Evolutionary conservation across 768 basidiomycete genomes (phyloP), one percentile per base, ranked within the genome.

Genomic region (Amanita molliuscula): DNA sequence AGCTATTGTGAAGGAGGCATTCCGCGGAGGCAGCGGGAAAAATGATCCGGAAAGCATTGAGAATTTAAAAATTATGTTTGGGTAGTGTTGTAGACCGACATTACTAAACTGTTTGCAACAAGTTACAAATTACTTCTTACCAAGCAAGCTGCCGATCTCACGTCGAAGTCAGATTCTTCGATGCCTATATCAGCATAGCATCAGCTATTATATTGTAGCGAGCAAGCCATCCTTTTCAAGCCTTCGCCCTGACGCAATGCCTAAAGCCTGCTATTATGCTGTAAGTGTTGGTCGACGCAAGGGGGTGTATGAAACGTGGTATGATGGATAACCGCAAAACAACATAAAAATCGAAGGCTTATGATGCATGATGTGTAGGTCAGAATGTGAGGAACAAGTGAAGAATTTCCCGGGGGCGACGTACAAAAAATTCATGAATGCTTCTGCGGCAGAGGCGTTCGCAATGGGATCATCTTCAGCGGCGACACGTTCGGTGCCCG

Each of bases 1-100:
- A 0, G 88, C 88, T 3, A 87, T 95, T 43, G 76, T 93, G 18
- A 86, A 82, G 56, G 87, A 88, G 60, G 89, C 90, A 1, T 87
- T 93, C 59, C 76, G 80, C 21, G 81, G 81, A 42, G 76, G 35
- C n/a, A 65, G 50, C 59, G 60, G 15, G 1, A 74, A 72, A 44
- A 61, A 71, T 3, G 81, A 84, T 55, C 73, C 80, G 1, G 85
- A 88, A 60, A 85, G 85, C 53, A 65, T 91, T 5, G 81, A 89
- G 58, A 90, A 93, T 59, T 66, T 93, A 35, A 85, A 84, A 61
- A 78, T 84, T 48, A 89, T 86, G 76, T 85, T 87, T 56, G 85
- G 76, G 16, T 25, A 46, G 5, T 46, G 33, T 11, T 29, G 29
- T 18, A 16, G 20, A 23, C 8, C n/a, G 7, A 29, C 4, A 45